Base-by-base conservation (phyloP, 306 rosid species). In the Glycyrrhiza uralensis region DNA sequence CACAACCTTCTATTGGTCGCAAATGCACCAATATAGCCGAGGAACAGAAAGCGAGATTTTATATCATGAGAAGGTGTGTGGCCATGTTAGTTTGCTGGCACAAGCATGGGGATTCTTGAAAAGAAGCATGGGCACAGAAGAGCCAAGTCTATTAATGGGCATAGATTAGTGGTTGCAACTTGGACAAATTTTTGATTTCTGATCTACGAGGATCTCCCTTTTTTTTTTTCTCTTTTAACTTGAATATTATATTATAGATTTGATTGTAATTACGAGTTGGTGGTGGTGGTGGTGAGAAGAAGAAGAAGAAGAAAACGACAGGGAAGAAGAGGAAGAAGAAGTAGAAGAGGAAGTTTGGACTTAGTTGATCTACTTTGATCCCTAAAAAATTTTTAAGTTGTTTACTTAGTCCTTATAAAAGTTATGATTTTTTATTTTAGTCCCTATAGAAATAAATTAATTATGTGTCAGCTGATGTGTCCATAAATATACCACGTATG, bases 11-110 rank as follows among this genome's bases (percentile, higher is more conserved):
- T 2, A 85, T 94, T 0, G 83, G 96, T 76, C 73, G 86, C 17
- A 94, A 94, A 66, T 94, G 89, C 55, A 89, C 88, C 72, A 89
- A 91, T 71, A 6, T 89, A 11, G 99, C 99, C 3, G 89, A 94
- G 85, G 95, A 94, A 66, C 96, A 94, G 22, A 94, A 94, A 72
- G 97, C 99, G 24, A 92, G 99, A 75, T 94, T 94, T 66, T 94
- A 91, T 80, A 94, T 94, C 66, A 94, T 94, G 91, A 87, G 97
- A 26, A 52, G 97, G 20, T 91, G 99, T 52, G 97, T 94, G 0
- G 97, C 99, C 35, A 94, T 94, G 97, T 86, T 94, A 14, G 96
- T 91, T 61, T 94, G 99, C 65, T 94, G 99, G 99, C 97, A 90
- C 84, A 93, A 93, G 65, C 98, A 91, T 56, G 95, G 98, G 3